Evolutionary conservation across 495 filamentous ascomycete species (phyloP).

Genomic region (Xylaria longipes): DNA sequence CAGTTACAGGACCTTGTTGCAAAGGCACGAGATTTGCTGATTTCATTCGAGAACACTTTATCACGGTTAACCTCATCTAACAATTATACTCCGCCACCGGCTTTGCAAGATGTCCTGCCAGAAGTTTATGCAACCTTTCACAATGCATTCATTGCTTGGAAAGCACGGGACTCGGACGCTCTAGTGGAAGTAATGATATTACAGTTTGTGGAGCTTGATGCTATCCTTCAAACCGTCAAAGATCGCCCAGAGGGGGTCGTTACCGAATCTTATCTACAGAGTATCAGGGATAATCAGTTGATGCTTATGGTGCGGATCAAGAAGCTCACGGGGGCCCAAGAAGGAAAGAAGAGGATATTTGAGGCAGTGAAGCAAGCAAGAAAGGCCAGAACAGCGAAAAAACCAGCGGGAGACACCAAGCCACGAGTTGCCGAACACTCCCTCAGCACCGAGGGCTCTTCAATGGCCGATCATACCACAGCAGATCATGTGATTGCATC

Average conservation of each 20-base stretch:
- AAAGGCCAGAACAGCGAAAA: constrained; percentile 71
- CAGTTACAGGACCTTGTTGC: constrained; percentile 77
- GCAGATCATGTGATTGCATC: constrained; percentile 40
- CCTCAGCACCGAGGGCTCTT: constrained; percentile 35
- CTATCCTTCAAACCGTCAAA: constrained; percentile 96
- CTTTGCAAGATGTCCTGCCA: constrained; percentile 65
- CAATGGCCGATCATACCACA: constrained; percentile 46
- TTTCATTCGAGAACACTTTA: constrained; percentile 80
- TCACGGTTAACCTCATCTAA: constrained; percentile 60
- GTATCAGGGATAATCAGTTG: constrained; percentile 92
- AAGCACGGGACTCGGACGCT: constrained; percentile 85
- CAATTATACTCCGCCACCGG: constrained; percentile 63
- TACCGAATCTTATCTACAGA: constrained; percentile 86
- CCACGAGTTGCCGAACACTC: constrained; percentile 64
- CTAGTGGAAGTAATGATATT: constrained; percentile 94
- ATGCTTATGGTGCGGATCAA: constrained; percentile 88
- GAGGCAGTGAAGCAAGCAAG: constrained; percentile 82
- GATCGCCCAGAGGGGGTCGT: constrained; percentile 85
- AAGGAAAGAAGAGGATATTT: constrained; percentile 80
- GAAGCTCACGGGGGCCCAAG: constrained; percentile 82
- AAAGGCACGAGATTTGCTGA: constrained; percentile 85
- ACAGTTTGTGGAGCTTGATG: constrained; percentile 92
- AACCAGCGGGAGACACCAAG: constrained; percentile 71
- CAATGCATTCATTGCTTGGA: constrained; percentile 94
- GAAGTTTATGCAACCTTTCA: constrained; percentile 82